Conservation (phyloP, 495 filamentous ascomycete genomes). For the Amniculicola lignicola region DNA sequence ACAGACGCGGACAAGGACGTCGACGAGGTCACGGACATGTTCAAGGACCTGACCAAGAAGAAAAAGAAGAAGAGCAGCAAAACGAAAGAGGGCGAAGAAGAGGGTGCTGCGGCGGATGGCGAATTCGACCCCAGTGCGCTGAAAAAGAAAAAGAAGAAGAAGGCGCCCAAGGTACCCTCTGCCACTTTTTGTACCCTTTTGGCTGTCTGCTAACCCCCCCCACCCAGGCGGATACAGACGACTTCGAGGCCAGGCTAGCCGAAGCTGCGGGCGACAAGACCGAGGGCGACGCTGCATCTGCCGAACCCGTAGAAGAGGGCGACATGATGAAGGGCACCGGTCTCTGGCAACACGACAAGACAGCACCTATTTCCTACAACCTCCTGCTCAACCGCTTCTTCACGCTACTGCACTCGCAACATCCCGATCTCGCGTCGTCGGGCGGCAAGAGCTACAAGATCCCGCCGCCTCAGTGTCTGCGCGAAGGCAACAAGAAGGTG, state of each 20-base stretch:
- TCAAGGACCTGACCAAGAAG: constrained; percentile 86
- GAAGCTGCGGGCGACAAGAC: constrained; percentile 62
- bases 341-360: constrained; percentile 83
- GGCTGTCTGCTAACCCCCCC: constrained; percentile 34
- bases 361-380: constrained; percentile 73
- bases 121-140: constrained; percentile 71
- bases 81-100: constrained; percentile 59
- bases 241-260: constrained; percentile 79
- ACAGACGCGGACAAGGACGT: constrained; percentile 58
- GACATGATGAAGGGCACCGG: constrained; percentile 89
- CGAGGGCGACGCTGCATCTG: constrained; percentile 51
- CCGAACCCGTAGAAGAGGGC: constrained; percentile 54
- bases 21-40: constrained; percentile 69
- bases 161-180: constrained; percentile 24
- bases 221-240: constrained; percentile 60
- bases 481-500: constrained; percentile 96
- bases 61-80: constrained; percentile 75
- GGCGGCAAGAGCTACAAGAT: constrained; percentile 97
- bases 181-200: too few species aligned
- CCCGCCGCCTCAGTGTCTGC: constrained; percentile 95
- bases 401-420: constrained; percentile 82
- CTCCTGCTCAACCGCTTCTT: constrained; percentile 87
- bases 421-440: constrained; percentile 85
- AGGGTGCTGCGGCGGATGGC: constrained; percentile 58
- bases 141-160: constrained; percentile 96